phyloP scores from a whole-genome alignment of 345 rosid genomes.

The Citrus cavaleriei region DNA sequence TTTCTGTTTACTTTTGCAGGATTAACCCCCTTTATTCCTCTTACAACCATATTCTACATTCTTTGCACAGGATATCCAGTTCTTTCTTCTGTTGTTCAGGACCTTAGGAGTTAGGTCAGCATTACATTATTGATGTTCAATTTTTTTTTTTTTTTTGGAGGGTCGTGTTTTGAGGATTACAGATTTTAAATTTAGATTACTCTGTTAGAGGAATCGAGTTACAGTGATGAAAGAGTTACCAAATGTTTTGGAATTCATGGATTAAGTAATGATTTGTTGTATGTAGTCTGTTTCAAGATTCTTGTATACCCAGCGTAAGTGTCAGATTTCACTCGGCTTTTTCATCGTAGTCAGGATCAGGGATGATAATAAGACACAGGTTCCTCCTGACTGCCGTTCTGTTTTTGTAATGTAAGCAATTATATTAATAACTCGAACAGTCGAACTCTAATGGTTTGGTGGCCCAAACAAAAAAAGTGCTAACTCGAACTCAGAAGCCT shows the following conservation, averaged over 20 bases:
- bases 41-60: conserved; percentile 43
- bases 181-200: not conserved
- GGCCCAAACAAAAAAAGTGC: no score
- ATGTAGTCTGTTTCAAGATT: not conserved
- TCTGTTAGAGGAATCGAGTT: not conserved
- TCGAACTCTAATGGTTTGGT: no score
- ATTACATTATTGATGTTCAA: not conserved
- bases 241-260: not conserved
- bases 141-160: no score
- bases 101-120: conserved; percentile 6
- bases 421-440: no score
- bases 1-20: conserved; percentile 20
- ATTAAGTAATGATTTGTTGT: not conserved
- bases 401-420: no score
- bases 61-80: conserved; percentile 54
- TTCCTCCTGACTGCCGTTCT: no score
- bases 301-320: not conserved
- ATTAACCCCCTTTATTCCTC: conserved; percentile 13
- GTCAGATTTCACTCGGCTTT: no score
- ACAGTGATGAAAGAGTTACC: not conserved
- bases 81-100: conserved; percentile 31
- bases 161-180: not conserved
- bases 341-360: no score
- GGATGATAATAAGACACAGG: no score
- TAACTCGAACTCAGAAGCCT: no score